These are phyloP conservation scores for Pseudogymnoascus sp. DNA, from an alignment of 2,329 filamentous ascomycete genomes.

Conservation along the genomic window DNA sequence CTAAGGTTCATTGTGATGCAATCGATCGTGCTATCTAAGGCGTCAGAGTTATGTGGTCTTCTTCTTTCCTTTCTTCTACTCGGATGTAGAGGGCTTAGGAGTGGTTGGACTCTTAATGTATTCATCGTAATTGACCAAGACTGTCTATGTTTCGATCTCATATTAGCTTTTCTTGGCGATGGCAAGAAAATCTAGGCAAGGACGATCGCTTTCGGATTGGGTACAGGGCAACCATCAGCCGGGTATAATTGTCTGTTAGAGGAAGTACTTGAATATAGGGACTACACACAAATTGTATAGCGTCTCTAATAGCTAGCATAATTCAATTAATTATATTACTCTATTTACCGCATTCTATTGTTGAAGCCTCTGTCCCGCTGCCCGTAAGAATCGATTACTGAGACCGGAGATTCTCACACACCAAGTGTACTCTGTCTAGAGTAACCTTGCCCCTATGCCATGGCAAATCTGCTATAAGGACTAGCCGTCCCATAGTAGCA, in stretches of 20 bases:
- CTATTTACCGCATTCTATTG: no score
- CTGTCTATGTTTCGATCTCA: not conserved
- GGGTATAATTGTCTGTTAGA: not conserved
- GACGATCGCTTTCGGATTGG: not conserved
- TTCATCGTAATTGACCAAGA: not conserved
- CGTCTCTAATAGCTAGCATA: not conserved
- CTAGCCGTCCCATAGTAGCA: no score
- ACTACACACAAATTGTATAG: not conserved
- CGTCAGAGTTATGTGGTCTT: not conserved
- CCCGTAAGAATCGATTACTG: no score
- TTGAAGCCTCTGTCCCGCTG: no score
- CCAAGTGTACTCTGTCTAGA: no score
- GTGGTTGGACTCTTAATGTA: not conserved
- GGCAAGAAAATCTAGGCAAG: not conserved
- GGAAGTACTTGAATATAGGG: not conserved
- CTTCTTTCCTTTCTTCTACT: not conserved
- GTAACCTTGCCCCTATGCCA: no score
- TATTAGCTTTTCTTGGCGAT: not conserved
- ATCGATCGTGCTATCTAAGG: not conserved
- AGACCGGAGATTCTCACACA: no score
- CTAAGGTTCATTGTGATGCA: not conserved
- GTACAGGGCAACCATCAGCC: not conserved
- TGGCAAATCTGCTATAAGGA: no score
- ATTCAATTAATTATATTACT: no score
- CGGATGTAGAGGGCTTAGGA: not conserved